These are phyloP conservation scores for Trichophyton benhamiae DNA, from an alignment of 2,329 filamentous ascomycete genomes.

Conservation along the genomic window DNA sequence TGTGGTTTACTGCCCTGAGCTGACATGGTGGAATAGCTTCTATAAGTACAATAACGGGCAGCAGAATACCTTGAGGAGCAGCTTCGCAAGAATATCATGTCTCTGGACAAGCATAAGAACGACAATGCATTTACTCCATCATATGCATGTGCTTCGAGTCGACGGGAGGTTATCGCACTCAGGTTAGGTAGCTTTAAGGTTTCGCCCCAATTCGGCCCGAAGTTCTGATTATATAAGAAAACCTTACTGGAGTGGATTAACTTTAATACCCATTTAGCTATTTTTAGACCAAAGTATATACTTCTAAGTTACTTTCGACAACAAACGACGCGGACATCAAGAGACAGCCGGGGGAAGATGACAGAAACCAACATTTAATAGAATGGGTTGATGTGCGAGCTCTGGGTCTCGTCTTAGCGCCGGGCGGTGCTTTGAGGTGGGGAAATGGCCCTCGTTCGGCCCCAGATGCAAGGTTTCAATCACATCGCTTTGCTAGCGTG, in stretches of 20 bases:
- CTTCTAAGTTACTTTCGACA: not conserved
- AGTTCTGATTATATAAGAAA: not conserved
- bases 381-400: not conserved
- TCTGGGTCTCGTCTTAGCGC: not conserved
- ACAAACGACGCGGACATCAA: not conserved
- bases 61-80: not conserved
- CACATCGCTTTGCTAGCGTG: constrained; percentile 4
- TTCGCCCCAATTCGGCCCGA: not conserved
- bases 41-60: not conserved
- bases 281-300: not conserved
- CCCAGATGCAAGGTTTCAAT: constrained; percentile 1
- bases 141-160: too few species aligned
- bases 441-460: not conserved
- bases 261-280: not conserved
- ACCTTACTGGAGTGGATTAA: not conserved
- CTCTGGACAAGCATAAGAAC: not conserved
- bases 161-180: too few species aligned
- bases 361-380: not conserved
- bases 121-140: too few species aligned
- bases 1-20: constrained; percentile 37
- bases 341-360: not conserved
- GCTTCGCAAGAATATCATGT: not conserved
- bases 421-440: not conserved
- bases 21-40: not conserved
- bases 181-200: not conserved